Base-by-base conservation (phyloP, 192 early-diverging fungal genomes). In the Coemansia sp. region DNA sequence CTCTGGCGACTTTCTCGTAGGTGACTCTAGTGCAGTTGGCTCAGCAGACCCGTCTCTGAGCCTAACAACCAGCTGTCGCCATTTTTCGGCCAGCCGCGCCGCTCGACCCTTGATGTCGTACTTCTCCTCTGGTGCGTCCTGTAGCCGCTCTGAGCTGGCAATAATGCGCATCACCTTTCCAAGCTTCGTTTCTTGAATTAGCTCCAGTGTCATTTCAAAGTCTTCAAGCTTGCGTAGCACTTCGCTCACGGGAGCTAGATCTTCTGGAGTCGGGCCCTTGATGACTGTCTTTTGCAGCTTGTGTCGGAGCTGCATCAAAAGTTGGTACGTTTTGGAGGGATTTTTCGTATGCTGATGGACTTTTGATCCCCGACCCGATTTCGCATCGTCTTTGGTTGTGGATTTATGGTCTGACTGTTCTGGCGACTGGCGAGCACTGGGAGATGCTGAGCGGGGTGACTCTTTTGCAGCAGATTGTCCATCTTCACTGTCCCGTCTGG, bases 161-260 rank as follows among this genome's bases (percentile, higher is more conserved):
- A 83, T 77, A 48, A 76, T 71, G 53, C 73, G 73, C 81, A 83
- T 77, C 9, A 83, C 71, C 54, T 83, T 83, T 37, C 71, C 71
- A n/a, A 83, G 54, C 69, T 83, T 83, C 14, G 81, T 83, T 32
- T 71, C 72, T 60, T 74, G 67, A 37, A 83, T 73, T 62, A 77
- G 60, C 62, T 73, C 81, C 63, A 74, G 57, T 4, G 68, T 77
- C 72, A 83, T 76, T 24, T 76, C 70, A 57, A 75, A 73, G 24
- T 72, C 71, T 45, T 77, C 81, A 14, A 83, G 70, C 64, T 75
- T 71, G 15, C 69, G 68, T 56, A 83, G 68, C 52, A 75, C 70
- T 17, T 76, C 81, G 41, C 73, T 35, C 11, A 77, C 69, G 17
- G 59, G 69, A 9, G 68, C 38, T 41, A 83, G 55, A 32, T 83